phyloP scores from a whole-genome alignment of 2,329 filamentous ascomycete genomes.

The Tolypocladium tropicale region DNA sequence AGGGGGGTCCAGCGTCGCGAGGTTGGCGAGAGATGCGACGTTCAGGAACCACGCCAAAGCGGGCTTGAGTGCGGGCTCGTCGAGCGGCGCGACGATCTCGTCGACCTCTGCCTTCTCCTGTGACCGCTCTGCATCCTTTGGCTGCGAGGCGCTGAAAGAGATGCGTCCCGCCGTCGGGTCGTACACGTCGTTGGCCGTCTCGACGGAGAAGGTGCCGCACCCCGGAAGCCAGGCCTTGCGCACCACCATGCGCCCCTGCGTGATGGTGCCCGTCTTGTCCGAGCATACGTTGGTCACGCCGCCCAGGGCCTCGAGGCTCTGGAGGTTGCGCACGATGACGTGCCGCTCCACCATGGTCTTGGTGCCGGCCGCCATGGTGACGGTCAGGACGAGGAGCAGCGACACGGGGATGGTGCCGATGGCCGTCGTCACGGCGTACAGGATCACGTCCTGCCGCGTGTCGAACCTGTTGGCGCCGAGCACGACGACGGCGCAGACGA shows the following conservation, averaged over 20 bases:
- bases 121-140: constrained; percentile 23
- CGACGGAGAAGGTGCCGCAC: constrained; percentile 34
- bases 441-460: constrained; percentile 27
- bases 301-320: constrained; percentile 42
- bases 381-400: constrained; percentile 43
- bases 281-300: constrained; percentile 46
- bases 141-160: constrained; percentile 23
- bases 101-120: constrained; percentile 29
- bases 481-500: constrained; percentile 34
- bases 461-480: constrained; percentile 30
- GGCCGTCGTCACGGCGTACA: constrained; percentile 34
- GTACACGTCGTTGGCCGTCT: constrained; percentile 43
- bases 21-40: constrained; percentile 54
- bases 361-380: constrained; percentile 46
- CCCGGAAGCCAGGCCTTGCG: constrained; percentile 41
- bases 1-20: constrained; percentile 49
- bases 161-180: constrained; percentile 44
- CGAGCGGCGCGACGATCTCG: neutral
- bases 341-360: constrained; percentile 42
- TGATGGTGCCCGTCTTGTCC: constrained; percentile 47
- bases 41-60: constrained; percentile 46
- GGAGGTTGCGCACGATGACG: constrained; percentile 42
- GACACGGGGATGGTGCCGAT: constrained; percentile 41
- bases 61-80: constrained; percentile 29
- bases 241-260: constrained; percentile 43